Evolutionary conservation across 805 yeast species (phyloP), one percentile per base, ranked within the genome.

Genomic region (Saccharomycopsis capsularis): DNA sequence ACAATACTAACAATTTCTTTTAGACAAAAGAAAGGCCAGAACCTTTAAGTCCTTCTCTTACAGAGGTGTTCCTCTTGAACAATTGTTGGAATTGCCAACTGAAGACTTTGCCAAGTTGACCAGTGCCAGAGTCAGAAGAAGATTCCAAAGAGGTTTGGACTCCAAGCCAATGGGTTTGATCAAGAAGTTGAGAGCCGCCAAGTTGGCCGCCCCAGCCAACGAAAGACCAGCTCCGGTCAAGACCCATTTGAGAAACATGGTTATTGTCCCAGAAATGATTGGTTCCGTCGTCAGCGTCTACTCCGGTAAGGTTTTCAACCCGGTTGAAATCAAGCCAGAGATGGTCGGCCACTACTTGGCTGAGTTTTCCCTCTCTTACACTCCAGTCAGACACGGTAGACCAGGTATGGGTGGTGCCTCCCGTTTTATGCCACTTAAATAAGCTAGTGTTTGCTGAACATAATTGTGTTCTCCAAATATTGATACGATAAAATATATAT

Each of bases 301-400:
- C 96, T 93, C 93, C 83, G 99, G 99, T 79, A 93, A 93, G 81
- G 87, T 79, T 65, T 93, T 93, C 95, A 91, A 91, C 95, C 85
- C 83, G 67, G 96, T 93, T 74, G 99, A 93, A 76, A 78, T 93
- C 77, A 89, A 79, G 75, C 96, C 99, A 69, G 99, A 93, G 81
- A 93, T 93, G 99, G 90, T 91, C 71, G 98, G 99, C 73, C 96
- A 91, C 85, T 93, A 93, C 95, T 86, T 93, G 68, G 99, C 97
- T 79, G 99, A 93, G 81, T 93, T 93, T 88, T 91, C 99, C 68
- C 93, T 93, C 77, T 80, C 99, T 67, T 93, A 93, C 82, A 86
- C 95, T 75, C 99, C 99, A 71, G 97, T 91, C 73, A 88, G 95
- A 82, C 99, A 95, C 82, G 97, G 97, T 84, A 84, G 93, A 80